Percentiles rank a stretch among this genome's conserved stretches.
Evolutionary conservation across 163 green algal genomes (phyloP).

Genomic region (Coccomyxa subellipsoidea): DNA sequence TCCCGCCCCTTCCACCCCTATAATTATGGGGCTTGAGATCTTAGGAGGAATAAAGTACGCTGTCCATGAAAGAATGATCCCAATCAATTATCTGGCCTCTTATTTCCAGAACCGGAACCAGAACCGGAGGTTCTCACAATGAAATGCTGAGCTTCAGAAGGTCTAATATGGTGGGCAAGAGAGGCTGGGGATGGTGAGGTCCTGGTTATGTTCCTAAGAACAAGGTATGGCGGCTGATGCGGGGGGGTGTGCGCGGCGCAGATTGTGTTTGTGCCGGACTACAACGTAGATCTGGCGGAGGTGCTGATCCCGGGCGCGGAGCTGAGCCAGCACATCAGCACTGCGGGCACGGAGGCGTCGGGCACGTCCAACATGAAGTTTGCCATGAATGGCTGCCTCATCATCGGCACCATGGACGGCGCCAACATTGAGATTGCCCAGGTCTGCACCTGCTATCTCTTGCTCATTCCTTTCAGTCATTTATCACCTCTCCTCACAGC

Average conservation of each 20-base stretch:
- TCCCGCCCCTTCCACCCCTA: background rate
- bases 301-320: slow-evolving; percentile 84
- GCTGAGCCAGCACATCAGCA: slow-evolving; percentile 91
- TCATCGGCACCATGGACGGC: slow-evolving; percentile 98
- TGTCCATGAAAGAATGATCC: no score
- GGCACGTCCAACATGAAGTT: slow-evolving; percentile 99
- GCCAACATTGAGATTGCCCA: slow-evolving; percentile 98
- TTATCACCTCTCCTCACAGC: no score
- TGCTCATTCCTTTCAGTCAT: no score
- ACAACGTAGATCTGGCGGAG: slow-evolving; percentile 96
- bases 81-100: no score
- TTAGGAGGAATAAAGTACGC: no score
- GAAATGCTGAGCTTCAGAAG: no score
- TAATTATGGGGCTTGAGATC: no score
- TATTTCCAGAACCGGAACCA: no score
- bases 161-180: no score
- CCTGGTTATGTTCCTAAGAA: no score
- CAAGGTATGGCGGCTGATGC: background rate
- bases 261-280: slow-evolving; percentile 97
- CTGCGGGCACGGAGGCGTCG: slow-evolving; percentile 73
- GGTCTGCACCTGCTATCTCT: slow-evolving; percentile 33
- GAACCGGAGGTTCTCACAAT: no score
- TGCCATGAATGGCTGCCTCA: slow-evolving; percentile 96
- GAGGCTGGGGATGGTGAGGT: no score
- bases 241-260: slow-evolving; percentile 12